Percentiles rank a stretch among this genome's conserved stretches.
These are phyloP conservation scores for Talaromyces proteolyticus DNA, from an alignment of 495 filamentous ascomycete species.

Conservation along the genomic window DNA sequence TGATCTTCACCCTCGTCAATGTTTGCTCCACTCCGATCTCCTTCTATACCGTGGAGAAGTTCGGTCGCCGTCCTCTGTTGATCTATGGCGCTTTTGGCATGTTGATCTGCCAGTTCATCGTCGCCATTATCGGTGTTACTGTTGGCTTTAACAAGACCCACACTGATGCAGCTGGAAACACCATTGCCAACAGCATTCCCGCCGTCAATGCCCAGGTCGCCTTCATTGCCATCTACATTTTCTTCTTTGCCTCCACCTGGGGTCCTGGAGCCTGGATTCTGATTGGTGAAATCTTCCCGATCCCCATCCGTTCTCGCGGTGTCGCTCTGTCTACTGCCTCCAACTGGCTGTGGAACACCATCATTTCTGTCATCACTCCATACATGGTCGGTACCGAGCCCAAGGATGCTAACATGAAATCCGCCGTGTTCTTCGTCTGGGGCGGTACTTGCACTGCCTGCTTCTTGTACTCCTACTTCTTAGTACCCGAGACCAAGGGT, in stretches of 20 bases:
- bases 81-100: constrained; percentile 75
- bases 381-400: constrained; percentile 61
- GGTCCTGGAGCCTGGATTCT: constrained; percentile 76
- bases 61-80: constrained; percentile 79
- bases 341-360: constrained; percentile 78
- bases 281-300: constrained; percentile 77
- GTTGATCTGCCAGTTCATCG: constrained; percentile 80
- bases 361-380: constrained; percentile 63
- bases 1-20: constrained; percentile 83
- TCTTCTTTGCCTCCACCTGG: constrained; percentile 78
- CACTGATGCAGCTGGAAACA: constrained; percentile 63
- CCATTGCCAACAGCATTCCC: constrained; percentile 47
- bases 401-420: constrained; percentile 51
- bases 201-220: constrained; percentile 65
- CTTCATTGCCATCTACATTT: constrained; percentile 80
- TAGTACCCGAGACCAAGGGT: constrained; percentile 76
- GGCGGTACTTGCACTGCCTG: constrained; percentile 58
- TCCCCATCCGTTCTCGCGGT: constrained; percentile 70
- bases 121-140: constrained; percentile 68
- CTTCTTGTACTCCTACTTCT: constrained; percentile 65
- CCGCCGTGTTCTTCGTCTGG: constrained; percentile 79
- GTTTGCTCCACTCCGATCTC: constrained; percentile 75
- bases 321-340: constrained; percentile 70
- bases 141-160: constrained; percentile 37
- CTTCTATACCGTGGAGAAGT: constrained; percentile 75